phyloP scores from a whole-genome alignment of 139 green algal genomes.

The Chloropicon primus region DNA sequence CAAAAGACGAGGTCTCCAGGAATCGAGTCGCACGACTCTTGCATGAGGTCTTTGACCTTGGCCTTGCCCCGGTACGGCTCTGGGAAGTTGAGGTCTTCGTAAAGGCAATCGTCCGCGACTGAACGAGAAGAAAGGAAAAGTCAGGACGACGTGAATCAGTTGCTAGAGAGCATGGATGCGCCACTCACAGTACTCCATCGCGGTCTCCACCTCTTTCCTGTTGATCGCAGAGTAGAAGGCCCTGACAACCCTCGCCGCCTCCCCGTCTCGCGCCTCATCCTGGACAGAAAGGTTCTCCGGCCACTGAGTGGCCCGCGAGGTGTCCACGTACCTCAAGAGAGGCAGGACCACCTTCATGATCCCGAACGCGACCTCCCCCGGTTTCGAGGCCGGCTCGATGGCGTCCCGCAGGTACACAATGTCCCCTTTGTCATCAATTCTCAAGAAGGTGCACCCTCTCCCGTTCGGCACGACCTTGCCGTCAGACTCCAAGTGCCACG shows the following conservation, averaged over 20 bases:
- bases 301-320: not conserved
- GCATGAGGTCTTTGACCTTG: not conserved
- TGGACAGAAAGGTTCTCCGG: not conserved
- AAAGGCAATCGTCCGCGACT: not conserved
- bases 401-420: conserved; percentile 7
- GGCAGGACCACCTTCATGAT: conserved; percentile 6
- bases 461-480: not conserved
- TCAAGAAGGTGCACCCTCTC: conserved; percentile 4
- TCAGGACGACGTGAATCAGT: not conserved
- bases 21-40: conserved; percentile 8
- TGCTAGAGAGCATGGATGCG: too few relatives aligned
- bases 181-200: not conserved
- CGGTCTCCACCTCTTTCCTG: conserved; percentile 1
- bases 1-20: conserved; percentile 2
- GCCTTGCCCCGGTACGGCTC: conserved; percentile 3
- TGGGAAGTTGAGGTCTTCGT: conserved; percentile 11
- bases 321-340: not conserved
- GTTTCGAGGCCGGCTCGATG: conserved; percentile 7
- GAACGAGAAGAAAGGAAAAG: conserved; percentile 1
- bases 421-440: conserved; percentile 1
- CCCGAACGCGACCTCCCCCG: conserved; percentile 3
- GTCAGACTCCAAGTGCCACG: not conserved
- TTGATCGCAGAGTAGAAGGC: not conserved
- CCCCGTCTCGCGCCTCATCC: not conserved
- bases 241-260: not conserved